A percentile compares a stretch with the other conserved stretches of the same genome.
Evolutionary conservation across 169 alveolate genomes (phyloP).

Genomic region (Eimeria mitis): DNA sequence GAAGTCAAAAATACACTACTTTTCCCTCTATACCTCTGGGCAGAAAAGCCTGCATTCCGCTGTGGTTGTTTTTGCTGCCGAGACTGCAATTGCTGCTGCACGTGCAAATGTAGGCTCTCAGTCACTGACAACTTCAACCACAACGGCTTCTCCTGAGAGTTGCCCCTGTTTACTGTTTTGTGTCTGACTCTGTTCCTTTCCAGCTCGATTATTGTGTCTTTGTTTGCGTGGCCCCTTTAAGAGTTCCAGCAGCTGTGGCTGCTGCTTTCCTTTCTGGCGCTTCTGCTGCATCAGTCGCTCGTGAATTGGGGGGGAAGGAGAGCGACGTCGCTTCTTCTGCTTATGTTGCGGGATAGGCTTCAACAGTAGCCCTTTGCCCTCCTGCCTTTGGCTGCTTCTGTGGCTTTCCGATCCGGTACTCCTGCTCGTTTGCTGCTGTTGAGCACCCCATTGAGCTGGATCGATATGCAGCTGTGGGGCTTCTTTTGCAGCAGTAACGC

Average conservation of each 20-base stretch:
- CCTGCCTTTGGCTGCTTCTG: conserved; percentile 5
- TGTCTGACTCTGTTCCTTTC: not conserved
- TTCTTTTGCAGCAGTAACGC: not conserved
- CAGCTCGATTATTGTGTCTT: not conserved
- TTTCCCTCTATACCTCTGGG: not conserved
- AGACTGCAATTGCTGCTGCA: not conserved
- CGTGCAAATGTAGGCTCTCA: not conserved
- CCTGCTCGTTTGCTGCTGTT: not conserved
- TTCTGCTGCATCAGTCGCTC: conserved; percentile 58
- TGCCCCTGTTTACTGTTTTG: not conserved
- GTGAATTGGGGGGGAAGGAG: conserved; percentile 60
- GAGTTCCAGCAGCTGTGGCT: conserved; percentile 39
- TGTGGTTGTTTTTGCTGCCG: not conserved
- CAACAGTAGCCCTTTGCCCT: not conserved
- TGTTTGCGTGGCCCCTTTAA: not conserved
- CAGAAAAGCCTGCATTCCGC: not conserved
- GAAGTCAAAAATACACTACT: not conserved
- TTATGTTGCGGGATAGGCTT: not conserved
- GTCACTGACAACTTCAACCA: conserved; percentile 53
- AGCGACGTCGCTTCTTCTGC: conserved; percentile 51
- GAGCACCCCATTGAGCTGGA: not conserved
- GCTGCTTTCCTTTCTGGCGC: conserved; percentile 32
- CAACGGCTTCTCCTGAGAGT: not conserved
- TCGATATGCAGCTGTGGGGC: not conserved
- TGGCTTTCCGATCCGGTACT: not conserved